Evolutionary conservation across 306 rosid genomes (phyloP), one percentile per base, ranked within the genome.

Genomic region (Elaeagnus macrophylla): DNA sequence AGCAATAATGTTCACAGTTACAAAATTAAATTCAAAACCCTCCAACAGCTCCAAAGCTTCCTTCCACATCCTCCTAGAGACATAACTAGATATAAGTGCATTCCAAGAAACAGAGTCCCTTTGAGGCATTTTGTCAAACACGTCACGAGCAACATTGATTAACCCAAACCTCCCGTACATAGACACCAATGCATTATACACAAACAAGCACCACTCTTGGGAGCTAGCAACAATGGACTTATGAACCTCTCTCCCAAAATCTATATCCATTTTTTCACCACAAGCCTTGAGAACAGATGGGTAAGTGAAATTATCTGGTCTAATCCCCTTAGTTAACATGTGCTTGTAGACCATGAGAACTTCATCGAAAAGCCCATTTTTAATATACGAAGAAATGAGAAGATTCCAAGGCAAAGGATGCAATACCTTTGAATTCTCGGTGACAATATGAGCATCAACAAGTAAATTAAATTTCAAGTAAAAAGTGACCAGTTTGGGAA

Each of bases 201-300:
- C 95, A 78, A 78, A 73, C 73, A 91, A 67, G 61, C 77, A 64
- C 95, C 85, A 72, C 40, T 60, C 70, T 39, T 54, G 37, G 37
- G 79, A 66, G 62, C 74, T 48, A 68, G 63, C 61, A 61, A 65
- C 65, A 67, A 91, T 84, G 51, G 75, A 74, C 75, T 40, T 67
- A 52, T 86, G 96, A 64, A 91, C 74, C 77, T 82, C 82, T 66
- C 63, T 52, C 7, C 96, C 96, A 48, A 71, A 62, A 60, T 45
- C 51, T n/a, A 62, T 40, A 78, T 91, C 90, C 44, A 64, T 61
- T 3, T 61, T 53, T 60, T 86, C 96, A 15, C 86, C 93, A 60
- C 95, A 91, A 32, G 96, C 97, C 80, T 86, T 91, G 36, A 91
- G 81, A 44, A 86, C 82, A 60, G 82, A 55, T 2, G 96, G 93